Percentiles rank a stretch among this genome's conserved stretches.
Conservation (phyloP, 225 moss, liverwort and hornwort genomes). For the Pleurozium schreberi region DNA sequence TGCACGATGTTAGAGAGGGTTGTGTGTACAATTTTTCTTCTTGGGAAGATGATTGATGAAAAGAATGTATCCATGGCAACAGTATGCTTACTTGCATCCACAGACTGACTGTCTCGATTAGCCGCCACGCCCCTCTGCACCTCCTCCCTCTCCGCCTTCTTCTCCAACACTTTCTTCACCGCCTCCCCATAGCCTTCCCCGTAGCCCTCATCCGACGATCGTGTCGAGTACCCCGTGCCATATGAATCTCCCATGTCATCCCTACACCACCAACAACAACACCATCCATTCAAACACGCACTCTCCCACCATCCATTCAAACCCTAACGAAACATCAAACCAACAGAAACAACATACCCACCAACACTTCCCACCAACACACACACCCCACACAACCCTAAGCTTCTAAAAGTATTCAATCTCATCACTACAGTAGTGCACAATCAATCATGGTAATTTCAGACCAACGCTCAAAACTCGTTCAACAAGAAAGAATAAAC, state of each 20-base stretch:
- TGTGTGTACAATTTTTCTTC: not conserved
- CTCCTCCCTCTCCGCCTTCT: conserved; percentile 22
- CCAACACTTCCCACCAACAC: not conserved
- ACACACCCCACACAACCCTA: too few relatives aligned
- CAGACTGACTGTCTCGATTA: not conserved
- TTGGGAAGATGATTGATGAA: not conserved
- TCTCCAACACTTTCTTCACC: conserved; percentile 24
- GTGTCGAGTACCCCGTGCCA: conserved; percentile 14
- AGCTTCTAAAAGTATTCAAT: not conserved
- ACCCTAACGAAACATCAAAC: not conserved
- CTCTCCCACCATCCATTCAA: not conserved
- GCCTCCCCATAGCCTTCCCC: conserved; percentile 24
- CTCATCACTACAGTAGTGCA: not conserved
- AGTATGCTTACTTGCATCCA: conserved; percentile 1
- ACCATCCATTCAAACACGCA: not conserved
- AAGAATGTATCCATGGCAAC: not conserved
- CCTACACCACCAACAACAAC: too few relatives aligned
- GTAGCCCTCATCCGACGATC: conserved; percentile 33
- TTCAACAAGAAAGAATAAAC: not conserved
- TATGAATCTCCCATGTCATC: conserved; percentile 43
- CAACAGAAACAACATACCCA: not conserved
- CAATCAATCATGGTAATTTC: not conserved
- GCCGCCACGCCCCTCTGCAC: not conserved
- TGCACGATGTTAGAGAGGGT: not conserved
- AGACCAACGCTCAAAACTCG: not conserved